Base-by-base conservation (phyloP, 2,329 filamentous ascomycete species). In the Colletotrichum lentis region DNA sequence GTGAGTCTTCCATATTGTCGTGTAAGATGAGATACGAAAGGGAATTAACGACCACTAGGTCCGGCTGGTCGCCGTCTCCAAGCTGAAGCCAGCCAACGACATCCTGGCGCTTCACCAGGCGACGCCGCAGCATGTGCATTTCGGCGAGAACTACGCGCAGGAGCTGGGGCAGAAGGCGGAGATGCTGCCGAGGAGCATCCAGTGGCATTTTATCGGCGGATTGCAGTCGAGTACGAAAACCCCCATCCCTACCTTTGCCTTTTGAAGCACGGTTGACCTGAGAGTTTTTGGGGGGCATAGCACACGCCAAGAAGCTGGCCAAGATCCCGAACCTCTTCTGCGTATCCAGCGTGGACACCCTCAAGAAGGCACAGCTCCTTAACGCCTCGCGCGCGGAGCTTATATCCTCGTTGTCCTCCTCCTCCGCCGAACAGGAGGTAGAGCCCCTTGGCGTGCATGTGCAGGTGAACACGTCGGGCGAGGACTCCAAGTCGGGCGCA, bases 171-270 rank as follows among this genome's bases (percentile, higher is more conserved):
- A 97, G 77, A 99, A 99, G 80, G 91, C 93, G 1, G 85, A 86
- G 43, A 77, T 97, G 22, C 86, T 99, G 12, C 95, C 96, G 0
- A 81, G 81, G 52, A 86, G 85, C 41, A 91, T 99, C 72, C 86
- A 86, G 74, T 99, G 96, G 96, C 96, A 99, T 80, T 97, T 98
- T 79, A 99, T 98, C 77, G 96, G 96, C 46, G 93, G 92, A 0
- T 81, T 99, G 46, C 96, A 99, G 80, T 94, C 92, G 16, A 83
- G 86, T 87, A 71, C n/a, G 59, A 10, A 18, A 43, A n/a, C n/a
- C 47, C 39, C 3, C n/a, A 16, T 46, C 37, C 39, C n/a, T 56
- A 43, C 24, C 31, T 35, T 12, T 47, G 41, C 3, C 5, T 50
- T 16, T 22, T 4, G 6, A n/a, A 59, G 27, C 16, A 12, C 3